These are phyloP conservation scores for Phytophthora macrochlamydospora DNA, from an alignment of 352 stramenopile species.

Conservation along the genomic window DNA sequence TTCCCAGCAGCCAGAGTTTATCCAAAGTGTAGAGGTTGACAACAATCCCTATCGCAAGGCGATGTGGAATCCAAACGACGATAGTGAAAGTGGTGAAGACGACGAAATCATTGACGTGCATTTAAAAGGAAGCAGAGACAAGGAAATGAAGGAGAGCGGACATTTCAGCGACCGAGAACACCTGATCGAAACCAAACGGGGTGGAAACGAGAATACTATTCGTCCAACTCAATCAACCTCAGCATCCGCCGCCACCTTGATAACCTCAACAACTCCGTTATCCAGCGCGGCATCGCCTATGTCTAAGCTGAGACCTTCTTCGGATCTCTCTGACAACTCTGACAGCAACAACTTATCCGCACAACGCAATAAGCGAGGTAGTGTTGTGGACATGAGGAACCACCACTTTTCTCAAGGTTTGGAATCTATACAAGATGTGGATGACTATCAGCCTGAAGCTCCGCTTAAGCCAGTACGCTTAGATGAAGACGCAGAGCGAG, in stretches of 20 bases:
- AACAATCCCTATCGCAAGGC: constrained; percentile 45
- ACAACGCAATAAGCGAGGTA: constrained; percentile 1
- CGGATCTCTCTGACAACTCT: neutral
- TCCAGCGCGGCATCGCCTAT: too few relatives aligned
- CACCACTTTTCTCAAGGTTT: constrained; percentile 7
- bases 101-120: constrained; percentile 1
- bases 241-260: too few relatives aligned
- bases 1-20: constrained; percentile 53
- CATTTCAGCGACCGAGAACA: constrained; percentile 15
- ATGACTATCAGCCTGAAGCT: constrained; percentile 1
- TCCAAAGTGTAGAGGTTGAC: constrained; percentile 28
- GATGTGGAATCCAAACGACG: constrained; percentile 49
- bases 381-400: neutral
- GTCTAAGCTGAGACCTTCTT: too few relatives aligned
- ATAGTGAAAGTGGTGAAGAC: constrained; percentile 57
- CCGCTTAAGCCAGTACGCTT: constrained; percentile 16
- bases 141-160: constrained; percentile 16
- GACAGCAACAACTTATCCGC: neutral
- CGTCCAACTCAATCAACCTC: neutral
- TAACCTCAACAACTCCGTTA: too few relatives aligned
- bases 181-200: neutral
- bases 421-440: constrained; percentile 16
- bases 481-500: constrained; percentile 44
- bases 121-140: constrained; percentile 4
- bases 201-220: neutral